Base-by-base conservation (phyloP, 495 filamentous ascomycete genomes). In the Parmelia sp. region DNA sequence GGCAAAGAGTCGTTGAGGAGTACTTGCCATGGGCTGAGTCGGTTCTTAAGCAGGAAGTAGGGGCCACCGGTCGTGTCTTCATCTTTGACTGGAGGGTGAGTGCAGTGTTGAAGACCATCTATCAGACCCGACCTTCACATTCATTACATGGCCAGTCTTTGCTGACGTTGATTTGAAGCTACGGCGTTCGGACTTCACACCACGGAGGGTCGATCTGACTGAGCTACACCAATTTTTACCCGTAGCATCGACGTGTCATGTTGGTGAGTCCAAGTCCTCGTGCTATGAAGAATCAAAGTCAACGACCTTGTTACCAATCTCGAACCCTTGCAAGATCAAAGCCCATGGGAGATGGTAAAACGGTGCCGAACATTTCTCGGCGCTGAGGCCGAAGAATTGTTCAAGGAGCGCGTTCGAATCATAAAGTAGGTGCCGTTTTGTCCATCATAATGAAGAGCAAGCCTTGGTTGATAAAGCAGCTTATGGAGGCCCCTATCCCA, bases 401-500 rank as follows among this genome's bases (percentile, higher is more conserved):
- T 65, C n/a, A 39, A 59, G 45, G 62, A 55, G 15, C 62, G 62
- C 29, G n/a, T 65, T 15, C 53, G 56, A 27, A 65, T 65, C 21
- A 58, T 65, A 19, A 65, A 65, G 62, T 65, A 56, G 23, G 60
- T 35, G 21, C 8, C 11, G n/a, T 1, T 12, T 39, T 33, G 19
- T 37, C 42, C 29, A n/a, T 39, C 27, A 29, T 10, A 11, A 1
- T 45, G 25, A 47, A 37, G 21, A 33, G 6, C 47, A 53, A 31
- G 21, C 33, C 23, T 36, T 62, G 31, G 35, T 35, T n/a, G 17
- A 11, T 23, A 14, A 27, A 27, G 21, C 25, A 76, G 74, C 60
- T 37, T 75, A 17, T 76, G 73, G 74, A 63, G 65, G 27, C 74
- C 74, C 35, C 36, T 74, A 6, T 67, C 33, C 53, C 62, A 66